These are phyloP conservation scores for Parietaria judaica DNA, from an alignment of 306 rosid genomes.

Conservation along the genomic window DNA sequence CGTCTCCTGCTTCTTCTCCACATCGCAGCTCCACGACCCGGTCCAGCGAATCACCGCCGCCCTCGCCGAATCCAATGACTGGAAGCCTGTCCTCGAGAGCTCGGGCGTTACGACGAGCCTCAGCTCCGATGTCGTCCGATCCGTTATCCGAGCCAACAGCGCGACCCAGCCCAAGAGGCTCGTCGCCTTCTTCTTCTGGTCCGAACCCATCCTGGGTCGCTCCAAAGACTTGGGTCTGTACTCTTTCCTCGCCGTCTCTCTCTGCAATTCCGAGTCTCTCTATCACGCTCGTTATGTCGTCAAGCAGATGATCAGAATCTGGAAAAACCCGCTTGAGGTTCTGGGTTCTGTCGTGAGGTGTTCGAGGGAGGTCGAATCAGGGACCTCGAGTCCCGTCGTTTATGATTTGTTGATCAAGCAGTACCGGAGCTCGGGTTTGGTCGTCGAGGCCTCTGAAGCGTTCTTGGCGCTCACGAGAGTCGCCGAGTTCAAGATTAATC, in stretches of 20 bases:
- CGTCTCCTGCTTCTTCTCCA: constrained; percentile 4
- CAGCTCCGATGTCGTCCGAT: constrained; percentile 33
- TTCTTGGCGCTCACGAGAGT: constrained; percentile 26
- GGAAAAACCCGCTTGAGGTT: constrained; percentile 28
- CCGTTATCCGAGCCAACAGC: constrained; percentile 25
- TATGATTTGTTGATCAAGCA: constrained; percentile 34
- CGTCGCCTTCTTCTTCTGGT: constrained; percentile 41
- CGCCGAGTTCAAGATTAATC: constrained; percentile 23
- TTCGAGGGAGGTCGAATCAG: constrained; percentile 14
- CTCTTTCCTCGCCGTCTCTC: constrained; percentile 36
- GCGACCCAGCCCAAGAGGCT: constrained; percentile 30
- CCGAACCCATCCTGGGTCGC: constrained; percentile 29
- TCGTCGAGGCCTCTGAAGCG: constrained; percentile 35
- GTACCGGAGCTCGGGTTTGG: constrained; percentile 25
- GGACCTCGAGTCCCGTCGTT: constrained; percentile 7
- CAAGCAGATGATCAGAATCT: constrained; percentile 26
- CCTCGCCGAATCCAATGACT: constrained; percentile 24
- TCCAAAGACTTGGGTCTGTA: constrained; percentile 18
- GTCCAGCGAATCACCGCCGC: constrained; percentile 32
- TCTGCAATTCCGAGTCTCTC: constrained; percentile 31
- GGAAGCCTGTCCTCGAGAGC: constrained; percentile 26
- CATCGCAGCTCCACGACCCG: constrained; percentile 19
- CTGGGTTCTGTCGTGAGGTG: constrained; percentile 27
- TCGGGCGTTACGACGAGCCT: constrained; percentile 21
- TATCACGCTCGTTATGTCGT: constrained; percentile 25